Percentiles rank a stretch among this genome's conserved stretches.
Evolutionary conservation across 1,284 basidiomycete species (phyloP).

Genomic region (Schizophyllum commune): DNA sequence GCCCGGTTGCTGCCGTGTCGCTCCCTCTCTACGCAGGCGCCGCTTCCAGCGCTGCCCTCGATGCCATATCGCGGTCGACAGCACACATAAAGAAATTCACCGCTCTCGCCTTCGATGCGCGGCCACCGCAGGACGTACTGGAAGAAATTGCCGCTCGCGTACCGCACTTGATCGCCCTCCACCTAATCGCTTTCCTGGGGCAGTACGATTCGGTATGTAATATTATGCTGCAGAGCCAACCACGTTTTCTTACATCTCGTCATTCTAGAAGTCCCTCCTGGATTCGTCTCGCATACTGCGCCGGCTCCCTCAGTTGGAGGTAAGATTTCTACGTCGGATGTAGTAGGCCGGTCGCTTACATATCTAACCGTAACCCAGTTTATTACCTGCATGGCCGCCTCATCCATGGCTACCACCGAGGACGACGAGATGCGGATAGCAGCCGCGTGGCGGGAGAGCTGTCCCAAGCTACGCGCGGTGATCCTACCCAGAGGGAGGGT

Average conservation of each 20-base stretch:
- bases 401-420: not conserved
- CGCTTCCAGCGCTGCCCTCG: not conserved
- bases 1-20: conserved; percentile 45
- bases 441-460: not conserved
- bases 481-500: not conserved
- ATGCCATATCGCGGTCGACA: not conserved
- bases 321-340: no score
- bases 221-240: not conserved
- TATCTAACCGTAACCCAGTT: not conserved
- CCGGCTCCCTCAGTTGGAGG: not conserved
- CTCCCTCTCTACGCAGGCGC: conserved; percentile 41
- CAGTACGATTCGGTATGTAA: not conserved
- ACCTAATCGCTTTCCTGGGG: not conserved
- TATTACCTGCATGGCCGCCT: not conserved
- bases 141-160: not conserved
- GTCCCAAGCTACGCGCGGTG: not conserved
- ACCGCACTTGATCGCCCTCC: not conserved
- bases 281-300: not conserved
- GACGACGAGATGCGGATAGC: not conserved
- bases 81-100: not conserved
- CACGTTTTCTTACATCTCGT: not conserved
- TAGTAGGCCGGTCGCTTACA: no score
- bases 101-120: not conserved
- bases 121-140: not conserved
- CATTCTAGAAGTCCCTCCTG: not conserved